Evolutionary conservation across 2,329 filamentous ascomycete genomes (phyloP), one percentile per base, ranked within the genome.

Genomic region (Pleomassaria siparia): DNA sequence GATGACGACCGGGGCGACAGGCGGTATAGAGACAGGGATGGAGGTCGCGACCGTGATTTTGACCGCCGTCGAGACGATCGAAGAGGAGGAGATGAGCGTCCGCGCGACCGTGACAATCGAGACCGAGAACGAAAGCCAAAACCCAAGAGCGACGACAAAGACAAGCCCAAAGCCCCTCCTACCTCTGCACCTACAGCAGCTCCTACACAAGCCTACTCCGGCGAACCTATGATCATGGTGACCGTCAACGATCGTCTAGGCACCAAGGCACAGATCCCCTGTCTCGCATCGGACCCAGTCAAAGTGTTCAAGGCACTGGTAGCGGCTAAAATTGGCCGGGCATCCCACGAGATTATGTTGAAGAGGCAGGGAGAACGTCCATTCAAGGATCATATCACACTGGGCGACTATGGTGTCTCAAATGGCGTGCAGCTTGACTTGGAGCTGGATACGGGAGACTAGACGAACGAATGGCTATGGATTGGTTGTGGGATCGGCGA

Each of bases 191-290:
- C 59, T 21, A 49, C 57, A 3, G 49, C 69, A 9, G 53, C 66
- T 7, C 52, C 69, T 6, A 26, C 52, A 2, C 47, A 55, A 4
- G 39, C 40, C 16, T 28, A 13, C 13, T 16, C 46, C 2, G 52
- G 77, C 5, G 87, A 95, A 65, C 86, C 90, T 47, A 95, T 96
- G 87, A 96, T 97, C 58, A 83, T 95, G 43, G 91, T 97, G 15
- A 84, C 92, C 63, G 85, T 97, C 65, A 97, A 97, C 69, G 92
- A 97, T 72, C 83, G 92, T n/a, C 76, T 97, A 28, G 92, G 92
- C 11, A 96, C 92, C n/a, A 96, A 96, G 65, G 89, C 91, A 13
- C 87, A 89, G 43, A 94, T 97, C 54, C 92, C 92, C 0, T 96
- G 91, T 68, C 77, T 96, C 47, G 85, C 89, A 0, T 87, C 84